These are phyloP conservation scores for Amborella trichopoda DNA, from an alignment of 164 flowering plant species.

Conservation along the genomic window DNA sequence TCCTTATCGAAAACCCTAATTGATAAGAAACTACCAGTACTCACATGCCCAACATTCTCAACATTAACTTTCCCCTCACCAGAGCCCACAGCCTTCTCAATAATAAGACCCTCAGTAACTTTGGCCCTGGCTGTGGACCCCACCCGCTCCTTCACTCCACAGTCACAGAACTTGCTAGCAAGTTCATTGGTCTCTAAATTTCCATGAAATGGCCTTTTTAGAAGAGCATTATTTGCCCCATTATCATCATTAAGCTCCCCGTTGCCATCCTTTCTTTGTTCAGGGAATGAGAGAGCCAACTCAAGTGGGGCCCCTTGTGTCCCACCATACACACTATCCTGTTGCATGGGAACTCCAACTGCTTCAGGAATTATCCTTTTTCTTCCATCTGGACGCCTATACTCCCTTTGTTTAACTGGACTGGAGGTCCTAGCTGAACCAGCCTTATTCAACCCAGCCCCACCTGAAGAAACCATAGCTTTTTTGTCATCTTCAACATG, in stretches of 20 bases:
- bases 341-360: slow-evolving; percentile 62
- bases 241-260: slow-evolving; percentile 20
- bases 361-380: slow-evolving; percentile 98
- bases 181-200: slow-evolving; percentile 19
- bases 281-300: slow-evolving; percentile 22
- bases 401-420: slow-evolving; percentile 95
- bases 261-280: slow-evolving; percentile 27
- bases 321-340: slow-evolving; percentile 33
- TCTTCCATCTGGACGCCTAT: slow-evolving; percentile 95
- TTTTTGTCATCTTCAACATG: slow-evolving; percentile 1
- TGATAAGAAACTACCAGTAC: slow-evolving; percentile 33
- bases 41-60: slow-evolving; percentile 35
- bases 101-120: slow-evolving; percentile 68
- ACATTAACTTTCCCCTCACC: slow-evolving; percentile 39
- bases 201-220: slow-evolving; percentile 29
- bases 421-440: slow-evolving; percentile 42
- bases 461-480: slow-evolving; percentile 19
- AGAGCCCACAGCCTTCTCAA: slow-evolving; percentile 51
- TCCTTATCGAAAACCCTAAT: slow-evolving; percentile 74
- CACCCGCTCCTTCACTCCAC: slow-evolving; percentile 36
- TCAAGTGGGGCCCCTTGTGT: slow-evolving; percentile 28
- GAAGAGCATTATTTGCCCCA: slow-evolving; percentile 28
- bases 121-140: slow-evolving; percentile 74
- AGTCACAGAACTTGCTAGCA: slow-evolving; percentile 7
- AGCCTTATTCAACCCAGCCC: slow-evolving; percentile 42